Evolutionary conservation across 1,284 basidiomycete species (phyloP), one percentile per base, ranked within the genome.

Genomic region (Moesziomyces globuligerus): DNA sequence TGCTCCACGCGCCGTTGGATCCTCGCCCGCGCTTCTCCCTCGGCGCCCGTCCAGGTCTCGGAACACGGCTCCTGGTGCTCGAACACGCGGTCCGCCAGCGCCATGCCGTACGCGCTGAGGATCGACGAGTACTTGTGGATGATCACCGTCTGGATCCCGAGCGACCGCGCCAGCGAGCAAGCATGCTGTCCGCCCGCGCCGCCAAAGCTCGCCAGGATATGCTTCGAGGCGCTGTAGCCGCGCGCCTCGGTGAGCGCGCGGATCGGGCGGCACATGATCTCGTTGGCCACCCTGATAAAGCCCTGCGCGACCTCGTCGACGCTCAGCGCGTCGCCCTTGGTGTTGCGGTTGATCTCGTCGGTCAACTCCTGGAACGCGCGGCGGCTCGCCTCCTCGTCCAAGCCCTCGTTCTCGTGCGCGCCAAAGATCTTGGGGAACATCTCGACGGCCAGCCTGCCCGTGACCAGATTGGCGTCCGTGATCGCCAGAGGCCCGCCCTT

Each of bases 181-280:
- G 91, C 93, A 73, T 94, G 92, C 77, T 95, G 93, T 0, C 93
- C 93, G 13, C 93, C 93, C 3, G 92, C 92, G 18, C 92, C 92
- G 23, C 92, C 94, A 75, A 97, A 97, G 62, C 89, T 91, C 3
- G 92, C 90, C 5, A 97, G 90, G 88, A 93, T 87, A 79, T 97
- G 94, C 76, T 89, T 90, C 1, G 88, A 87, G 0, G 91, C 91
- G 3, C 91, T 90, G 82, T 93, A 89, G 5, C 94, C 94, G 44
- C 92, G 85, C 1, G 91, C 93, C 83, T 95, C 94, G 0, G 94
- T 97, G 61, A 97, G 83, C 1, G 94, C 90, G 7, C 94, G 88
- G 61, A 97, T 96, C 1, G 94, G 94, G 41, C 94, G 86, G 73
- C 90, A 91, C 93, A 96, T 96, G 0, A 60, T 75, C 54, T 81